Conservation (phyloP, 2,329 filamentous ascomycete genomes). For the Graphilbum sp. region DNA sequence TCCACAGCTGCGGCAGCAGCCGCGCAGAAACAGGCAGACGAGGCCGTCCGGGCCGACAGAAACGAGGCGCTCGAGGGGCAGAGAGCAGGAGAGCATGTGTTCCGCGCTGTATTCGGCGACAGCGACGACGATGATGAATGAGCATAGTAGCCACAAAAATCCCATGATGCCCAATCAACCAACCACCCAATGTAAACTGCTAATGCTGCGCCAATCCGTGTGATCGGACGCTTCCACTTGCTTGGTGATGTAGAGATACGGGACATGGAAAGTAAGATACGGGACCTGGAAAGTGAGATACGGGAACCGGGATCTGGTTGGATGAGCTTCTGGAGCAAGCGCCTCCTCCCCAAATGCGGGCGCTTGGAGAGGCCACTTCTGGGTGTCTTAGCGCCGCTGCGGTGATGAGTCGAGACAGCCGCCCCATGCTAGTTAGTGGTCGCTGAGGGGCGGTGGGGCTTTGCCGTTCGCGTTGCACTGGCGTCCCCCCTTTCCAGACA, state of each 20-base stretch:
- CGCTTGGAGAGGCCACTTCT: neutral
- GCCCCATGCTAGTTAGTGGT: too few relatives aligned
- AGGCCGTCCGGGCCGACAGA: conserved; percentile 48
- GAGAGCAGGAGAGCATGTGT: conserved; percentile 63
- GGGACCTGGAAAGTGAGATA: too few relatives aligned
- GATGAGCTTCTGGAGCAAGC: neutral
- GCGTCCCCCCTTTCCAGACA: neutral
- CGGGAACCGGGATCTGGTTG: neutral
- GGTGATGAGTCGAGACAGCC: too few relatives aligned
- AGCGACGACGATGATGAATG: conserved; percentile 47
- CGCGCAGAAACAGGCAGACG: too few relatives aligned
- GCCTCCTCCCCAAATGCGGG: neutral
- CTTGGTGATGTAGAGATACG: too few relatives aligned
- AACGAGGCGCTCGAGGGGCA: conserved; percentile 66
- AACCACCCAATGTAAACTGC: too few relatives aligned
- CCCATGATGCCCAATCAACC: too few relatives aligned
- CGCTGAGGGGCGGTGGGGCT: too few relatives aligned
- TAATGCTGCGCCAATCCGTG: too few relatives aligned
- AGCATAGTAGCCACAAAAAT: neutral
- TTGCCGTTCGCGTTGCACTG: neutral
- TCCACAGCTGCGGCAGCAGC: neutral
- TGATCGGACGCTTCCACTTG: too few relatives aligned
- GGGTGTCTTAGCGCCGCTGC: too few relatives aligned
- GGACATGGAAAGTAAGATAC: too few relatives aligned
- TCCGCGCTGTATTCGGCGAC: conserved; percentile 87